Evolutionary conservation across 164 flowering plant genomes (phyloP), one percentile per base, ranked within the genome.

Genomic region (Tinospora cordifolia): DNA sequence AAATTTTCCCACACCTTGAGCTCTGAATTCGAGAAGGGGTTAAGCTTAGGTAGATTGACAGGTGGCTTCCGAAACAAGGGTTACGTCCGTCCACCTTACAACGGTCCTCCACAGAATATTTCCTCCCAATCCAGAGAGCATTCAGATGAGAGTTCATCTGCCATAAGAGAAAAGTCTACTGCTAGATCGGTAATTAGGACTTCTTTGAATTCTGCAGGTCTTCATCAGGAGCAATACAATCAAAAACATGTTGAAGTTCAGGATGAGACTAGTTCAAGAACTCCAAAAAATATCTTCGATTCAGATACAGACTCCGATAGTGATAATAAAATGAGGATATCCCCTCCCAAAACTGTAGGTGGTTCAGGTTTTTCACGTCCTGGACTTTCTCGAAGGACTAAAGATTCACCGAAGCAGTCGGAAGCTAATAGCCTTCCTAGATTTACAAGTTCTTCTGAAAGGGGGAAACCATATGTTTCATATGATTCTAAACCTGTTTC

Each of bases 11-110:
- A 63, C 66, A 68, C 67, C 51, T 67, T 77, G 6, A 76, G 70
- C 70, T 36, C 63, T 11, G 90, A 76, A 44, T 75, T 69, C 65
- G 83, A 65, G 30, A 71, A 62, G 7, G 83, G 70, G 60, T 70
- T 90, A 69, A 87, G 77, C 22, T 79, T 85, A 19, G 90, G 86
- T 59, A 77, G 21, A 17, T 75, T 91, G 71, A 83, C 75, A 0
- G 98, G 98, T 76, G 98, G 98, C 66, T 68, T 84, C 57, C 76
- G 89, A 49, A 87, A 93, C 75, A 91, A 88, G 77, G 84, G 82
- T 51, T 66, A 70, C 65, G 79, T 27, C 54, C 79, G n/a, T 60
- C 92, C 88, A 44, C 86, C 87, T 63, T 90, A 84, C 74, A 44
- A 30, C 2, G 79, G 40, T 73, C 75, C 38, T 54, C 70, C 79